Evolutionary conservation across 768 basidiomycete species (phyloP), one percentile per base, ranked within the genome.

Genomic region (Boletus rubescentipes): DNA sequence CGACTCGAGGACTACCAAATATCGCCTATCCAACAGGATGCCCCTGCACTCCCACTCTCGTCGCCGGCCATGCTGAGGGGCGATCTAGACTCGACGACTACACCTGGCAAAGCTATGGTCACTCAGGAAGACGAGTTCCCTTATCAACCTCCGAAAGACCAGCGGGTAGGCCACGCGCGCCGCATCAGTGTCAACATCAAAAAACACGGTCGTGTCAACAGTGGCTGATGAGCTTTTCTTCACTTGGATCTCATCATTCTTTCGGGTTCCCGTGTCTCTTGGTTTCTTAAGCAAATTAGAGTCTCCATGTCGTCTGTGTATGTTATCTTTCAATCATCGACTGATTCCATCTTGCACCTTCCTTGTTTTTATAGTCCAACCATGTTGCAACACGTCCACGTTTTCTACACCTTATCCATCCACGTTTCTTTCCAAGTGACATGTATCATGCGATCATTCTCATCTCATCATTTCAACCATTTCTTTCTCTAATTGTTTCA

Each of bases 111-210:
- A 20, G 39, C 37, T 5, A 47, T 46, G 47, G 48, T 20, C n/a
- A 34, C 38, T 2, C 21, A 46, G 16, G 60, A 55, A 31, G 41
- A 59, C 30, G 64, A 66, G 21, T 70, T 70, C 20, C 68, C 76
- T 12, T 73, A 73, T 57, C 61, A 59, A 9, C 69, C 73, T 21
- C 69, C 67, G 20, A 65, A 62, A 49, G 52, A 61, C 38, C 68
- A 71, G 53, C 65, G 56, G n/a, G 58, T 63, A 2, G 76, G 77
- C 6, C 75, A 77, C 37, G 69, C 72, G 12, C 67, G 71, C 29
- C 73, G 77, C 14, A 66, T 77, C 55, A 77, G 72, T 52, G 70
- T 77, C 53, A 54, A 64, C 38, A 51, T 74, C 61, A 74, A 70
- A 62, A 71, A 70, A 43, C 52, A 54, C 0, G 30, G 15, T 51